phyloP scores from a whole-genome alignment of 2,329 filamentous ascomycete species.

The Sporothrix sp. region DNA sequence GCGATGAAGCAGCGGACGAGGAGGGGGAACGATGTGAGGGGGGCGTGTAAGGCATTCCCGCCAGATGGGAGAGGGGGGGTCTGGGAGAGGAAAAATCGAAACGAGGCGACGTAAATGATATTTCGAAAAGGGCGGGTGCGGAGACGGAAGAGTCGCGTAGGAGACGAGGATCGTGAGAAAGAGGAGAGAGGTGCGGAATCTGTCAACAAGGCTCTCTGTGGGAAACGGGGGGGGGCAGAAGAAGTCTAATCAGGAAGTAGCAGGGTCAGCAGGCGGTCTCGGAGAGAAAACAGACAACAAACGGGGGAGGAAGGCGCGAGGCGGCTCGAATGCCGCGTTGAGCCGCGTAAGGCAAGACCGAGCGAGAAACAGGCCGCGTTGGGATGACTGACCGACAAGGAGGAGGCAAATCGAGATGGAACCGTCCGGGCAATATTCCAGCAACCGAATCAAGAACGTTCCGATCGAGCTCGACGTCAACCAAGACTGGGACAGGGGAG shows the following conservation, averaged over 20 bases:
- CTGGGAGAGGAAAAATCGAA: not conserved
- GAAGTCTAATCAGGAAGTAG: not conserved
- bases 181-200: not conserved
- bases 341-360: too few relatives aligned
- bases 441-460: constrained; percentile 20
- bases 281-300: not conserved
- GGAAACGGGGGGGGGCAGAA: not conserved
- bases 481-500: constrained; percentile 1
- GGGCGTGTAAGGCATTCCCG: constrained; percentile 80
- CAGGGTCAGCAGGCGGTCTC: not conserved
- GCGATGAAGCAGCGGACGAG: constrained; percentile 47
- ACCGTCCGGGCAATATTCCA: constrained; percentile 25
- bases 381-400: not conserved
- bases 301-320: not conserved
- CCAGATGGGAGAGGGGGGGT: constrained; percentile 19
- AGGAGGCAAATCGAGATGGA: constrained; percentile 2
- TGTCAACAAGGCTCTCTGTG: not conserved
- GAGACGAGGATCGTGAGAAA: not conserved
- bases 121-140: not conserved
- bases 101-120: not conserved
- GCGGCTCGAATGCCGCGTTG: too few relatives aligned
- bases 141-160: not conserved
- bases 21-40: constrained; percentile 58
- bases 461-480: not conserved
- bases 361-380: not conserved